These are phyloP conservation scores for Salix dunnii DNA, from an alignment of 345 rosid species.

Conservation along the genomic window DNA sequence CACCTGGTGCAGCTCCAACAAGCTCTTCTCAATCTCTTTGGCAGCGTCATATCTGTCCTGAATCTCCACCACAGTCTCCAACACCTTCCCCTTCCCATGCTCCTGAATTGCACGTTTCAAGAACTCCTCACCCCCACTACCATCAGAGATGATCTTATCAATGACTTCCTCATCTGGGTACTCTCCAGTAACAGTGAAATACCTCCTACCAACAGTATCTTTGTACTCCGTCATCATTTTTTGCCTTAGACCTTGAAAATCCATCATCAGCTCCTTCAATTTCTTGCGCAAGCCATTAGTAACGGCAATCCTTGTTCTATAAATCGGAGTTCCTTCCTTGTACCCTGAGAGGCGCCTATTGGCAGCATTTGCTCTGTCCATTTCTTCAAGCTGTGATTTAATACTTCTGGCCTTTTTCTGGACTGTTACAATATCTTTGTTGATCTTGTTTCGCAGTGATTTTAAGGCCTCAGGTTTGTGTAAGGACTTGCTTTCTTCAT, in stretches of 20 bases:
- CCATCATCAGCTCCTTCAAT: conserved; percentile 89
- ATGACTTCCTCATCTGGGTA: conserved; percentile 75
- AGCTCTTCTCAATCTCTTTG: conserved; percentile 85
- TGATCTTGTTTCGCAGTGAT: conserved; percentile 61
- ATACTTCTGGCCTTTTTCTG: conserved; percentile 61
- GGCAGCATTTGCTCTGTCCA: conserved; percentile 76
- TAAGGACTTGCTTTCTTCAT: conserved; percentile 77
- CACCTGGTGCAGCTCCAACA: conserved; percentile 90
- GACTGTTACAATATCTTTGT: conserved; percentile 60
- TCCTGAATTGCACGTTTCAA: conserved; percentile 71
- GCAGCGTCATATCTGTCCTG: conserved; percentile 89
- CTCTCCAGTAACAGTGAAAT: conserved; percentile 88
- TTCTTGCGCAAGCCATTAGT: conserved; percentile 79
- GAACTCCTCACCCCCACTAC: conserved; percentile 69
- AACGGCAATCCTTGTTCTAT: conserved; percentile 74
- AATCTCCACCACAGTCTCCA: conserved; percentile 90
- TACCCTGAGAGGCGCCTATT: conserved; percentile 75
- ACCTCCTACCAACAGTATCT: conserved; percentile 85
- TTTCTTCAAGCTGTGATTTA: conserved; percentile 66
- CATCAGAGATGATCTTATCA: conserved; percentile 72
- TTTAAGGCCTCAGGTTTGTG: conserved; percentile 74
- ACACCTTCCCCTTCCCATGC: conserved; percentile 85
- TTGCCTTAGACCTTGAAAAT: conserved; percentile 84
- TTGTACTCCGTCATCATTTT: conserved; percentile 88
- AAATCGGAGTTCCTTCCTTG: conserved; percentile 72